Evolutionary conservation across 78 protist species (phyloP), one percentile per base, ranked within the genome.

Genomic region (Dictyostelium discoideum): DNA sequence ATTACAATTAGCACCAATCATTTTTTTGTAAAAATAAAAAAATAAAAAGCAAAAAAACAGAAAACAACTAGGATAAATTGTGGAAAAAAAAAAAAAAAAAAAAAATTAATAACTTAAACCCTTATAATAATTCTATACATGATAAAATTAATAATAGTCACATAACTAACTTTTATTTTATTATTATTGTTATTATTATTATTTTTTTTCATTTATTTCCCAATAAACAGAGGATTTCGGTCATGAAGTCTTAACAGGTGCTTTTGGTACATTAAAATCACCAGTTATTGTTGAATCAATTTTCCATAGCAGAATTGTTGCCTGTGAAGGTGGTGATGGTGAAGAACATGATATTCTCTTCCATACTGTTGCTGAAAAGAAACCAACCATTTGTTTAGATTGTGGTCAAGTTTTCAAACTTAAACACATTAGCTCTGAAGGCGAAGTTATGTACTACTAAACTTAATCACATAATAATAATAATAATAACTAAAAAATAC

Each of bases 291-390:
- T 90, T 37, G 95, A 90, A 72, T 90, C 95, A 18, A 90, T 90
- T 77, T 90, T 72, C 67, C 63, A 79, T n/a, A 26, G 85, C 32
- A 90, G 95, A 90, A 60, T 83, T 26, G 77, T 90, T 72, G 95
- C 60, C 0, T 90, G 95, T 90, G 95, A 90, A 82, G 95, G 95
- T 65, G 95, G 95, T 82, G 84, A 90, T 60, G 95, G 95, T 72
- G 95, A 90, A 50, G 95, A 90, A 82, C 95, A 90, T 57, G 95
- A 90, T 8, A 18, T 90, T 42, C 32, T 46, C 37, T 90, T 82
- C 95, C 95, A 90, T 84, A 90, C 84, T 29, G 26, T 90, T 32
- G 29, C 46, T n/a, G 79, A 44, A 50, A 80, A 90, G 84, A 90
- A 73, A 60, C 95, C 95, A 90, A 26, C 40, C 84, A 82, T 90